phyloP scores from a whole-genome alignment of 495 filamentous ascomycete genomes.

The Lophium mytilinum region DNA sequence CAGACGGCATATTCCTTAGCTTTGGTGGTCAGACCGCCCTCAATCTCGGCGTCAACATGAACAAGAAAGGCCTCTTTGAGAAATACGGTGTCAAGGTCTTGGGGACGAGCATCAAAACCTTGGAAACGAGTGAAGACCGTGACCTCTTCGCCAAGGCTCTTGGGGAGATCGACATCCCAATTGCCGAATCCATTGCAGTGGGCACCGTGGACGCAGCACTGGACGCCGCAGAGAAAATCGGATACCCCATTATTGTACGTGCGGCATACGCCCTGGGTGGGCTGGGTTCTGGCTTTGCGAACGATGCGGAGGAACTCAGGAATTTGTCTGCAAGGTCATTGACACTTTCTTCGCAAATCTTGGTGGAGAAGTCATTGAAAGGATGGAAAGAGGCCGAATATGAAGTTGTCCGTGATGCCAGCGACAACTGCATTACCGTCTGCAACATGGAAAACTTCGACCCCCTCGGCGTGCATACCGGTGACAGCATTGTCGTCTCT shows the following conservation, averaged over 20 bases:
- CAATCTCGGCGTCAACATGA: conserved; percentile 94
- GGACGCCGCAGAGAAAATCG: conserved; percentile 72
- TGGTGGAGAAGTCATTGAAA: conserved; percentile 99
- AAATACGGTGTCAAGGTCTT: conserved; percentile 90
- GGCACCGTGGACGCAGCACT: conserved; percentile 84
- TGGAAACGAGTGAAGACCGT: conserved; percentile 91
- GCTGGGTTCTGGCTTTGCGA: conserved; percentile 93
- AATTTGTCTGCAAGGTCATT: conserved; percentile 88
- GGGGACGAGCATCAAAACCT: conserved; percentile 85
- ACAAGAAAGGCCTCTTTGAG: conserved; percentile 91
- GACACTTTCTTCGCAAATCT: conserved; percentile 89
- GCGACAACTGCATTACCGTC: conserved; percentile 98
- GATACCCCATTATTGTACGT: conserved; percentile 95
- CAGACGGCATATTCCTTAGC: conserved; percentile 92
- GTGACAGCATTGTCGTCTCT: conserved; percentile 96
- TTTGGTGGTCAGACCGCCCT: conserved; percentile 96
- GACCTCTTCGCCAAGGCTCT: conserved; percentile 89
- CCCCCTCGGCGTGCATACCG: conserved; percentile 94
- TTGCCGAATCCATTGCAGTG: conserved; percentile 90
- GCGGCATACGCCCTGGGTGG: conserved; percentile 94
- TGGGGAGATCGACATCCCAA: conserved; percentile 92
- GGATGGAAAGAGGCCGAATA: conserved; percentile 99
- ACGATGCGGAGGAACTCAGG: conserved; percentile 84
- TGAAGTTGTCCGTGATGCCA: conserved; percentile 90
- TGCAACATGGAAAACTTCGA: conserved; percentile 99